These are phyloP conservation scores for Chytridium lagenaria DNA, from an alignment of 371 early-diverging fungal genomes.

Conservation along the genomic window DNA sequence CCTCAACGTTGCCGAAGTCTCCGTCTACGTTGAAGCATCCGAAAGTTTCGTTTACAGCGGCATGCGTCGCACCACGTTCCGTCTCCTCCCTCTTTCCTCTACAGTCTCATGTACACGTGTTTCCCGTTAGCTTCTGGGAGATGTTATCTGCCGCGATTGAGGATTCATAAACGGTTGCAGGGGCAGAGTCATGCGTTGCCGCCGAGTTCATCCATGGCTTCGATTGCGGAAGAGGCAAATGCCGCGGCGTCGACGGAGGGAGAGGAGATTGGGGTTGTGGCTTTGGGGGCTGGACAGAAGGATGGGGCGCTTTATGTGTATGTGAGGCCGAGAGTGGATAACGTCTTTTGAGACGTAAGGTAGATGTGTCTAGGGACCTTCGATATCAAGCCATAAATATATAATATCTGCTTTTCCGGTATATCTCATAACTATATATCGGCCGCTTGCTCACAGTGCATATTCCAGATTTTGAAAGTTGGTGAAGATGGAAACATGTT, in stretches of 20 bases:
- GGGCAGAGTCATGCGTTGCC: background rate
- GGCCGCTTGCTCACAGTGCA: too few relatives aligned
- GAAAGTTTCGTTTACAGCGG: constrained; percentile 80
- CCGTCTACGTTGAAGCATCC: constrained; percentile 65
- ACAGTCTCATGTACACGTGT: constrained; percentile 34
- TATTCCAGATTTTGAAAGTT: too few relatives aligned
- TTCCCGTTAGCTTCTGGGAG: constrained; percentile 31
- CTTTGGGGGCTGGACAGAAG: constrained; percentile 8
- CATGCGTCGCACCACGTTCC: constrained; percentile 33
- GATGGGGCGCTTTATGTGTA: background rate
- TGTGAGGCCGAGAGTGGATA: background rate
- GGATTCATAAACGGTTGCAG: background rate
- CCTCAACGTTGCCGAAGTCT: constrained; percentile 60
- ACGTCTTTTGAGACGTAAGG: background rate
- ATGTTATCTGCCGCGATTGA: constrained; percentile 26
- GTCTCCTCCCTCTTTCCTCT: constrained; percentile 61
- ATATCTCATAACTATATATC: too few relatives aligned
- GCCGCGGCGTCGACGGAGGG: background rate
- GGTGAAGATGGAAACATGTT: too few relatives aligned
- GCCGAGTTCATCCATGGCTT: background rate
- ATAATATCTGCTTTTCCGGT: too few relatives aligned
- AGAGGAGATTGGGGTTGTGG: constrained; percentile 1
- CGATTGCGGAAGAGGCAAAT: background rate
- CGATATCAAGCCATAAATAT: too few relatives aligned
- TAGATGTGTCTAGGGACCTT: too few relatives aligned